Conservation (phyloP, 1,139 yeast genomes). For the Debaryomycetaceae sp. region DNA sequence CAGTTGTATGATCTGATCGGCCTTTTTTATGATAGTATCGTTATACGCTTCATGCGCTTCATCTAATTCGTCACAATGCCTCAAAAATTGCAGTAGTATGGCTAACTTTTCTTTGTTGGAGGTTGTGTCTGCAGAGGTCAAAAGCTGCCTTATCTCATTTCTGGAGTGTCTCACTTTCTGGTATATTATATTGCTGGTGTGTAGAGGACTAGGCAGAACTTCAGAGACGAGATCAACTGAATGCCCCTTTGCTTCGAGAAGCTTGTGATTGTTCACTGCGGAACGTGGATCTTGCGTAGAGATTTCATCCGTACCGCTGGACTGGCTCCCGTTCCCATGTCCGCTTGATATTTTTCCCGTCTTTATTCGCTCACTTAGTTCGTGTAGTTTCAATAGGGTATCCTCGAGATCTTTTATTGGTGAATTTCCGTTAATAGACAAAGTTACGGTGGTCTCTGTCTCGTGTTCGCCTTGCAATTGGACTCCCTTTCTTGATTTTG, state of each 20-base stretch:
- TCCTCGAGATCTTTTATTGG: conserved; percentile 25
- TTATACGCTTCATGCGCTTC: conserved; percentile 3
- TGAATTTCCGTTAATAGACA: conserved; percentile 16
- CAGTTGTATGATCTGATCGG: conserved; percentile 10
- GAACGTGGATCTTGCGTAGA: too few species aligned
- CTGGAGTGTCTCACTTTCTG: neutral
- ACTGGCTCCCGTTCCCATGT: too few species aligned
- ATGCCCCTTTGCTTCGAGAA: too few species aligned
- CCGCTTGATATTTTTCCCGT: conserved; percentile 16
- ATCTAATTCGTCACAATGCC: neutral
- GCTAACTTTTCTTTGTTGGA: neutral
- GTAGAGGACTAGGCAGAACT: too few species aligned
- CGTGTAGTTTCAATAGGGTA: conserved; percentile 27
- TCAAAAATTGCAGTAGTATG: neutral
- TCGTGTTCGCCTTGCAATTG: conserved; percentile 2
- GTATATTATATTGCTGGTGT: neutral
- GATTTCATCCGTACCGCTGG: too few species aligned
- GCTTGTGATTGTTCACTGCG: too few species aligned
- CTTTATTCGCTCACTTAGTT: conserved; percentile 30
- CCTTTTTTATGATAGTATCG: conserved; percentile 10
- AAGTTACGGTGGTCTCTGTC: conserved; percentile 1
- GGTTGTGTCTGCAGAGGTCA: neutral
- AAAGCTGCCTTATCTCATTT: neutral
- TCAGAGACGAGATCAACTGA: too few species aligned
- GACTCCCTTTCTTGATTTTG: conserved; percentile 11